phyloP scores from a whole-genome alignment of 805 yeast species.

The Barnettozyma siamensis region DNA sequence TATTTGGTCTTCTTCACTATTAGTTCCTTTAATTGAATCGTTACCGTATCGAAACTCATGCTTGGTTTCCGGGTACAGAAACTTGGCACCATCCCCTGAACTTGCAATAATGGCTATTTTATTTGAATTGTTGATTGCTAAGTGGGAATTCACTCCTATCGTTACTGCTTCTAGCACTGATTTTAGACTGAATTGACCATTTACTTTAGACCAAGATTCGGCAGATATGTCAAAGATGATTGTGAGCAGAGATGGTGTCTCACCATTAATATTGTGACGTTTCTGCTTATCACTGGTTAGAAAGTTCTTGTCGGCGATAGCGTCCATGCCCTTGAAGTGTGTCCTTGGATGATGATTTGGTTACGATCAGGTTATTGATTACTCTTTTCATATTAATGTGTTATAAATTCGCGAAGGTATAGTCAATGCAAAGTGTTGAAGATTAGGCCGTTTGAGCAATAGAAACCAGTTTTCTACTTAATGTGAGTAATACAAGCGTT shows the following conservation, averaged over 20 bases:
- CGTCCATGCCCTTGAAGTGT: constrained; percentile 44
- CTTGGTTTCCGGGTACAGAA: constrained; percentile 53
- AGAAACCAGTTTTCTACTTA: too few relatives aligned
- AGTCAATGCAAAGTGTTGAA: too few relatives aligned
- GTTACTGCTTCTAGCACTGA: constrained; percentile 55
- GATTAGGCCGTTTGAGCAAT: too few relatives aligned
- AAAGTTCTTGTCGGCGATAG: constrained; percentile 57
- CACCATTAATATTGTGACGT: constrained; percentile 36
- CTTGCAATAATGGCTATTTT: constrained; percentile 77
- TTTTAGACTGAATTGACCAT: constrained; percentile 24
- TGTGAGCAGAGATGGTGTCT: constrained; percentile 72
- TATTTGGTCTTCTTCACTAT: too few relatives aligned
- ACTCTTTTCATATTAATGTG: too few relatives aligned
- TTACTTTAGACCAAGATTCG: constrained; percentile 34
- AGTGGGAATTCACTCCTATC: constrained; percentile 80
- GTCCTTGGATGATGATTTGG: too few relatives aligned
- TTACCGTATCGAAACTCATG: not conserved
- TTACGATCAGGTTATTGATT: too few relatives aligned
- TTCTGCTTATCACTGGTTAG: constrained; percentile 15
- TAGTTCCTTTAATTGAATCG: not conserved
- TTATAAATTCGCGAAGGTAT: too few relatives aligned
- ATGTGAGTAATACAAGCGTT: too few relatives aligned
- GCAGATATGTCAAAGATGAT: constrained; percentile 78
- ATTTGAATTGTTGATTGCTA: constrained; percentile 79
- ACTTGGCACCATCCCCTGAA: constrained; percentile 61